Evolutionary conservation across 2,329 filamentous ascomycete genomes (phyloP).

Genomic region (Fusarium liriodendri): DNA sequence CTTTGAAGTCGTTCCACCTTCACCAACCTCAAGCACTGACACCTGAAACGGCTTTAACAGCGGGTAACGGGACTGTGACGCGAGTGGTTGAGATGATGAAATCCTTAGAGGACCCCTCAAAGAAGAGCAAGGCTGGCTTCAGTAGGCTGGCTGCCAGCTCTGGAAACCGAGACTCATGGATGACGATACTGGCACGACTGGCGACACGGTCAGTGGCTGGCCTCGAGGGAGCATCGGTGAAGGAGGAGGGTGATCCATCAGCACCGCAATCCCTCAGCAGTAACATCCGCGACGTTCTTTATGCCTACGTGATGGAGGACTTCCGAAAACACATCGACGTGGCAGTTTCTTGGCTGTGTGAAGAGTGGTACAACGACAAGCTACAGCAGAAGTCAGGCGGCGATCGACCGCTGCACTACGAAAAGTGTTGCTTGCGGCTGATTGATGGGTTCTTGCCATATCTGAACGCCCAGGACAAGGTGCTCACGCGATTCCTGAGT

Average conservation of each 20-base stretch:
- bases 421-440: conserved; percentile 82
- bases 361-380: conserved; percentile 97
- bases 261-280: conserved; percentile 66
- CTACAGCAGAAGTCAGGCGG: conserved; percentile 55
- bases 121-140: conserved; percentile 78
- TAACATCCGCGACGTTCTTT: conserved; percentile 82
- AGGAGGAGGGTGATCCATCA: conserved; percentile 63
- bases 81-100: conserved; percentile 84
- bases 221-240: conserved; percentile 70
- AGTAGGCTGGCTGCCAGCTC: conserved; percentile 85
- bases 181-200: conserved; percentile 85
- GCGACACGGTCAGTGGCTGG: conserved; percentile 82
- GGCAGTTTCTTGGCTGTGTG: conserved; percentile 92
- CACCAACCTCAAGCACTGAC: conserved; percentile 81
- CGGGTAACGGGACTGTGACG: conserved; percentile 78
- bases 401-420: conserved; percentile 74
- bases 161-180: conserved; percentile 89
- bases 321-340: conserved; percentile 91
- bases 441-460: conserved; percentile 91
- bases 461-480: conserved; percentile 89
- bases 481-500: conserved; percentile 89
- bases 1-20: conserved; percentile 82
- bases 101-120: conserved; percentile 74
- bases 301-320: conserved; percentile 89
- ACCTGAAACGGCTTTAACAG: conserved; percentile 75